A percentile compares a stretch with the other conserved stretches of the same genome.
These are phyloP conservation scores for Metahyphopichia silvanorum DNA, from an alignment of 805 yeast genomes.

Conservation along the genomic window DNA sequence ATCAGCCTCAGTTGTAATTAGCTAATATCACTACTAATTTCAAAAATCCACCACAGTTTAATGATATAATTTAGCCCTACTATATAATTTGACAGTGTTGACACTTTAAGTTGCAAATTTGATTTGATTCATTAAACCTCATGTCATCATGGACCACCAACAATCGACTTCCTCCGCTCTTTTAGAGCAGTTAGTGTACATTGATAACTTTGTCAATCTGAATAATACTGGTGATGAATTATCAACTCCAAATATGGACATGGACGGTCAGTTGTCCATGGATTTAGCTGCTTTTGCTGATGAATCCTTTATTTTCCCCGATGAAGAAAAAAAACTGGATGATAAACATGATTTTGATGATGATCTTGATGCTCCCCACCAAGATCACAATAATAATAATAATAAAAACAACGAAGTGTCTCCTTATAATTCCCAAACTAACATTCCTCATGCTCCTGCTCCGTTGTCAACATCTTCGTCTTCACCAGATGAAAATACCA, in stretches of 20 bases:
- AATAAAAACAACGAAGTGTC: slow-evolving; percentile 2
- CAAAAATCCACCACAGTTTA: too few species aligned
- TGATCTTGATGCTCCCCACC: slow-evolving; percentile 4
- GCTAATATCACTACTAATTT: too few species aligned
- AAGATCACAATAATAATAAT: slow-evolving; percentile 2
- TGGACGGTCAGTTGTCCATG: slow-evolving; percentile 38
- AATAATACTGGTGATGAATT: slow-evolving; percentile 18
- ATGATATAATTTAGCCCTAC: too few species aligned
- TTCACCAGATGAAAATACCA: neutral
- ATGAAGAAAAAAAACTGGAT: slow-evolving; percentile 56
- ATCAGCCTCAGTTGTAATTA: too few species aligned
- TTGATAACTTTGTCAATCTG: slow-evolving; percentile 66
- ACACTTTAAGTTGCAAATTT: too few species aligned
- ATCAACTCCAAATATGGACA: slow-evolving; percentile 39
- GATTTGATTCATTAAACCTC: too few species aligned
- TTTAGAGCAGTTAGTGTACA: slow-evolving; percentile 75
- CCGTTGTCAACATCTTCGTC: neutral
- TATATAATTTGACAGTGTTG: too few species aligned
- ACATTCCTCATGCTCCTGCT: neutral
- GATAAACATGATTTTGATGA: slow-evolving; percentile 6
- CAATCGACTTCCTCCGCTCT: slow-evolving; percentile 40
- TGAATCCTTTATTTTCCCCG: slow-evolving; percentile 76
- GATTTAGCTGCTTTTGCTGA: slow-evolving; percentile 83
- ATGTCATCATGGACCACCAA: neutral
- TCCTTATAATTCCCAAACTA: neutral